Evolutionary conservation across 495 filamentous ascomycete species (phyloP), one percentile per base, ranked within the genome.

Genomic region (Polyplosphaeria fusca): DNA sequence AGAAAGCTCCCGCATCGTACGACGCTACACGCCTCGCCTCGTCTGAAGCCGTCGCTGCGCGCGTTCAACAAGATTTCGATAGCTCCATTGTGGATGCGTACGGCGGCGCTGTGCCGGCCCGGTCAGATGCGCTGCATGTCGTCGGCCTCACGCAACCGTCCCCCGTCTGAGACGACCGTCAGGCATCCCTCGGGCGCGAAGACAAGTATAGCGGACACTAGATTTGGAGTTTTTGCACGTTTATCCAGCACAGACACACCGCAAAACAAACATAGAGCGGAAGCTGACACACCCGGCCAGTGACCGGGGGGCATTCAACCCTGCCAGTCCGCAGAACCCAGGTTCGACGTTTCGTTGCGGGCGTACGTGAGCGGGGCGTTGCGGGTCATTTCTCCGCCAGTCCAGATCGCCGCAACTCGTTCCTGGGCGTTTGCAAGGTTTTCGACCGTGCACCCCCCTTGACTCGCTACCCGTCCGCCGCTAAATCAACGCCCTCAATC

Each of bases 191-290:
- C 13, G 18, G 47, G 47, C 25, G 39, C 39, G 7, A n/a, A 47
- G 23, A 39, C 19, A 28, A 41, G 35, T 23, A 26, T 35, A 45
- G 25, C 20, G 47, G 23, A 40, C 22, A 28, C 45, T 53, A 13
- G 38, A 23, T 44, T 22, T 51, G 47, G 55, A 19, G 55, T 51
- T 18, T 38, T 7, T 35, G 39, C 26, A 48, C 1, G 30, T 41
- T 49, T 28, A 49, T 19, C 40, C 40, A 37, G 55, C 47, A 52
- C 16, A 39, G 27, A 12, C 25, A 27, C 47, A 28, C 40, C 19
- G 19, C 48, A 47, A 26, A 46, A 39, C 55, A 59, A 59, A 52
- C 38, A 38, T 46, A 38, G 47, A 52, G 49, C 48, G 48, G 49
- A 53, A 52, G 41, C 23, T 48, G 47, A 48, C 12, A 24, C 16